These are phyloP conservation scores for Fomitiporia mediterranea DNA, from an alignment of 1,284 basidiomycete genomes.

Conservation along the genomic window DNA sequence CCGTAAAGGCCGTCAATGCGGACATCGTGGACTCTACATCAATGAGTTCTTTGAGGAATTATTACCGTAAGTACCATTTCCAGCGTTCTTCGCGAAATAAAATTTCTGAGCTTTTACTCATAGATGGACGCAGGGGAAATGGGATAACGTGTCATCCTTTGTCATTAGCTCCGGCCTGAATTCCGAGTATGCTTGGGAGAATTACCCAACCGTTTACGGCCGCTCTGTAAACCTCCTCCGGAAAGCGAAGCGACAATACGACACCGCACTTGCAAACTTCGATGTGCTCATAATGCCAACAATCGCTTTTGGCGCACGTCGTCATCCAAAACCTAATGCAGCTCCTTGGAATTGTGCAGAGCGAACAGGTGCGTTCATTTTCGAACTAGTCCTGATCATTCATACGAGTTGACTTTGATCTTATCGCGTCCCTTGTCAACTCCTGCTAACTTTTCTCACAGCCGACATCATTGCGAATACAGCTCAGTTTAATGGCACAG, in stretches of 20 bases:
- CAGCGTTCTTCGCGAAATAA: neutral
- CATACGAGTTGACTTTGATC: too few relatives aligned
- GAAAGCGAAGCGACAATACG: slow-evolving; percentile 38
- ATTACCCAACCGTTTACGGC: slow-evolving; percentile 31
- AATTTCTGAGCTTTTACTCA: neutral
- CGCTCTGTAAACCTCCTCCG: slow-evolving; percentile 39
- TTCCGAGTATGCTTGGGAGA: slow-evolving; percentile 27
- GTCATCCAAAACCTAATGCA: neutral
- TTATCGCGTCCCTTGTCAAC: neutral
- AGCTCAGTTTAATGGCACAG: slow-evolving; percentile 4
- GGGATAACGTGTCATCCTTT: slow-evolving; percentile 30
- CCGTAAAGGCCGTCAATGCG: slow-evolving; percentile 27
- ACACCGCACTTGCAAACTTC: slow-evolving; percentile 33
- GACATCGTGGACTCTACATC: slow-evolving; percentile 34
- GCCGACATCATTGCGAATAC: slow-evolving; percentile 1
- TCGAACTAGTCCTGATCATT: neutral
- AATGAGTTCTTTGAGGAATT: slow-evolving; percentile 35
- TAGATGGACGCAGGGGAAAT: slow-evolving; percentile 36
- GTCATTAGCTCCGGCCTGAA: slow-evolving; percentile 19
- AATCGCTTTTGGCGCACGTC: slow-evolving; percentile 25
- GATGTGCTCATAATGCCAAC: slow-evolving; percentile 46
- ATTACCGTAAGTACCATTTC: slow-evolving; percentile 26
- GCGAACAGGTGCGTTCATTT: neutral
- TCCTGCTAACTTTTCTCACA: neutral
- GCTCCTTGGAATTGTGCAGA: neutral